phyloP scores from a whole-genome alignment of 495 filamentous ascomycete species.

The Lepraria neglecta region DNA sequence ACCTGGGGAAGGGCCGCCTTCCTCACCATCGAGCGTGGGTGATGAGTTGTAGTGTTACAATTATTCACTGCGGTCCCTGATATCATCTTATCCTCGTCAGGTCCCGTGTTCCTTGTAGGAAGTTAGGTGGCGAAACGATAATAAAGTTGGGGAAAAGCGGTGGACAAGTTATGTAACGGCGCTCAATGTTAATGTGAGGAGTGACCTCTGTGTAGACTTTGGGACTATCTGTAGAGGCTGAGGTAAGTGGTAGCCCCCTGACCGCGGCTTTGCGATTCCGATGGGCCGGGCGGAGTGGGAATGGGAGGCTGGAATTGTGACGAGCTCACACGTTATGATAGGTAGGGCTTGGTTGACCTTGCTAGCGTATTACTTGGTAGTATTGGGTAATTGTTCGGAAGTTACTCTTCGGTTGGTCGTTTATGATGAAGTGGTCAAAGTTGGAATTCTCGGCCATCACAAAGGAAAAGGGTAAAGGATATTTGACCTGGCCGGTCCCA shows the following conservation, averaged over 20 bases:
- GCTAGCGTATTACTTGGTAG: slow-evolving; percentile 3
- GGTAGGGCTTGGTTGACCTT: background rate
- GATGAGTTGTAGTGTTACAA: background rate
- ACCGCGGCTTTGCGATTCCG: slow-evolving; percentile 8
- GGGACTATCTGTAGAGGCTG: slow-evolving; percentile 8
- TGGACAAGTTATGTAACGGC: background rate
- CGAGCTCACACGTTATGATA: slow-evolving; percentile 1
- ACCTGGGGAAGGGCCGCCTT: slow-evolving; percentile 10
- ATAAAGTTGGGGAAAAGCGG: background rate
- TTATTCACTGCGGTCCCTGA: slow-evolving; percentile 12
- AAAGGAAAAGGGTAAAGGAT: background rate
- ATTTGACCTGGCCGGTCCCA: slow-evolving; percentile 9
- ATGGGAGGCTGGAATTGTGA: slow-evolving; percentile 9
- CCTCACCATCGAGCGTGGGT: background rate
- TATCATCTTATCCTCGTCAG: background rate
- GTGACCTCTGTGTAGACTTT: background rate
- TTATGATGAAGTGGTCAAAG: background rate
- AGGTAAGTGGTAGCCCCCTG: slow-evolving; percentile 10
- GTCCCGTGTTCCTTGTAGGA: background rate
- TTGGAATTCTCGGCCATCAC: slow-evolving; percentile 5
- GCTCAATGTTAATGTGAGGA: background rate
- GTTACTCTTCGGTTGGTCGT: background rate
- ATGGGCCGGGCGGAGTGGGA: slow-evolving; percentile 11
- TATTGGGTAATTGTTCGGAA: slow-evolving; percentile 4
- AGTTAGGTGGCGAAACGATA: background rate